Evolutionary conservation across 73 alveolate species (phyloP), one percentile per base, ranked within the genome.

Genomic region (Diophrys appendiculata): DNA sequence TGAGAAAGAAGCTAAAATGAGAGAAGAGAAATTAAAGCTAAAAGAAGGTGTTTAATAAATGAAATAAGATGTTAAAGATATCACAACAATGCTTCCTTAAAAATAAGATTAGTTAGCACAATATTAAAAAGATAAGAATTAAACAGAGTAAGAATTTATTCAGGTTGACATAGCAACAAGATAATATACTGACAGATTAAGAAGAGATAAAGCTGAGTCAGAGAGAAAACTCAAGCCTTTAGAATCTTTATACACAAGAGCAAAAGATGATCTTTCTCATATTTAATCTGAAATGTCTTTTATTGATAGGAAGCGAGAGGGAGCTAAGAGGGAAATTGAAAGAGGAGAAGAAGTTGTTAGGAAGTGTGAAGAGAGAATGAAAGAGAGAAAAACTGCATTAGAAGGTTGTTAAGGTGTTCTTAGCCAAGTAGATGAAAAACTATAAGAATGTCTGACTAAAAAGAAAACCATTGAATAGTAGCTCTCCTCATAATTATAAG

Each of bases 221-320:
- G 84, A 77, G 53, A 54, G 72, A 25, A 54, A 70, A 5, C 29
- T 71, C 29, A 69, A 73, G 23, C 93, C 88, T 0, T 52, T 74
- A 53, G 71, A 65, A 18, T 35, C 35, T 29, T 54, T 78, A 76
- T 71, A 54, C 25, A 68, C 24, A 54, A 31, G 56, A 30, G 31
- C 70, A 18, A 71, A 78, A 52, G 74, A 69, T 22, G 79, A 80
- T 3, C 56, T 34, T 18, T 76, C 53, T 24, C 54, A 32, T 23
- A 69, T 54, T 26, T 26, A 79, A 69, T 34, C 70, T 29, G 93
- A 85, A 43, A 35, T 54, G 54, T 71, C 73, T 2, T 70, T 87
- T 0, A 85, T 85, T 1, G 82, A 72, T n/a, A 86, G 76, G 54
- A 86, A 82, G 71, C 18, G 77, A n/a, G 71, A 86, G 68, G 80